Evolutionary conservation across 1,139 yeast genomes (phyloP), one percentile per base, ranked within the genome.

Genomic region (Yamadazyma atlantica): DNA sequence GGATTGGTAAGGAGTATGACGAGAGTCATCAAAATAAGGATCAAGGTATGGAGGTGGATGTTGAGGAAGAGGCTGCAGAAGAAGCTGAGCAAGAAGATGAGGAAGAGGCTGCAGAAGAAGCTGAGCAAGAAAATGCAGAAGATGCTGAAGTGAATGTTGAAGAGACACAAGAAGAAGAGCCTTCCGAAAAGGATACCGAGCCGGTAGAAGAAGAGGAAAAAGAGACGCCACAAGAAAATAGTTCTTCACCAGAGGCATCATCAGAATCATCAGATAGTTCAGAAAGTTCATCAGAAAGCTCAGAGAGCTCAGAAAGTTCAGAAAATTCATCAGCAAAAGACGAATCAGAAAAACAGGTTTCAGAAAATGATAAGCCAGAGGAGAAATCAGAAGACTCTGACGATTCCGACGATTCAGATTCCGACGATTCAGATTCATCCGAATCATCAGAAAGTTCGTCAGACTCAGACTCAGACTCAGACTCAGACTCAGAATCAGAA

Each of bases 1-100:
- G 54, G 2, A 50, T 61, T 15, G 51, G 52, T 22, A 39, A 50
- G 15, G 50, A 53, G 30, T 62, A 64, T 32, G 55, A 57, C 19
- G 57, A 51, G 26, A 67, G 62, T 33, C 66, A 64, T 32, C 15
- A 21, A 9, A 19, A 9, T 19, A 19, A 19, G 22, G 22, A 12
- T n/a, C 13, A 9, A 51, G 53, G 30, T 43, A 51, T 16, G 28
- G 37, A 19, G 15, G 33, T 16, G 34, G 31, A 29, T 15, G 31
- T 19, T 10, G 35, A 29, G 10, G 21, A 12, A 31, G 38, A 28
- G 14, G 19, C 14, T 4, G 42, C 39, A 24, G 44, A 4, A 8
- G 26, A 23, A 23, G 12, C 5, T 8, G 11, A 8, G 12, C 6
- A 23, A 23, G 33, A 42, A 11, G 46, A 49, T 3, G 34, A 43